Percentiles rank a stretch among this genome's conserved stretches.
These are phyloP conservation scores for Rhexocercosporidium sp. DNA, from an alignment of 2,329 filamentous ascomycete genomes.

Conservation along the genomic window DNA sequence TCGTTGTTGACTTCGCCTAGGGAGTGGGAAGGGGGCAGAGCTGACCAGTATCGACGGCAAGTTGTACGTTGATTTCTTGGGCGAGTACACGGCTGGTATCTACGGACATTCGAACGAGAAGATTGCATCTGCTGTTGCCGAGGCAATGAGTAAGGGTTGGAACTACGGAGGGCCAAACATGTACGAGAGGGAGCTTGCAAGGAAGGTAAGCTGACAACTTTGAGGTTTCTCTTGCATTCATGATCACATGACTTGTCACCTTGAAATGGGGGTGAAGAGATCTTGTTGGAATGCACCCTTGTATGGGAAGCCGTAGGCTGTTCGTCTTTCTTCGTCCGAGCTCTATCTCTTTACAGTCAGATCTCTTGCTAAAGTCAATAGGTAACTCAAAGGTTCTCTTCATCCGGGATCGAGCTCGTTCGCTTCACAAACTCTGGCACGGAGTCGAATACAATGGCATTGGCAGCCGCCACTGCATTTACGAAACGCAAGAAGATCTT, in stretches of 20 bases:
- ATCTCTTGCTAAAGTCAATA: neutral
- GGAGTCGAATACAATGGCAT: conserved; percentile 65
- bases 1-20: conserved; percentile 14
- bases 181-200: conserved; percentile 58
- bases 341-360: neutral
- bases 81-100: conserved; percentile 68
- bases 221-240: neutral
- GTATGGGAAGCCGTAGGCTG: no score
- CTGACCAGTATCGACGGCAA: conserved; percentile 33
- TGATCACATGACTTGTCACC: neutral
- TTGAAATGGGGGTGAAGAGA: neutral
- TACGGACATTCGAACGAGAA: conserved; percentile 67
- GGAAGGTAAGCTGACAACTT: conserved; percentile 35
- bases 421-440: conserved; percentile 71
- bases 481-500: conserved; percentile 34
- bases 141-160: conserved; percentile 52
- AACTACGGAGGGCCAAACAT: conserved; percentile 59
- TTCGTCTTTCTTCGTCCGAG: no score
- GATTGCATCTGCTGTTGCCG: conserved; percentile 54
- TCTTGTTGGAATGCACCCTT: no score
- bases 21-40: conserved; percentile 26
- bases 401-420: conserved; percentile 53
- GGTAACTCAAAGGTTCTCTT: conserved; percentile 57
- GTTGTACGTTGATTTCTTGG: conserved; percentile 62
- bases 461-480: conserved; percentile 46